These are phyloP conservation scores for Chondrus crispus DNA, from an alignment of 23 red algal species.

Conservation along the genomic window DNA sequence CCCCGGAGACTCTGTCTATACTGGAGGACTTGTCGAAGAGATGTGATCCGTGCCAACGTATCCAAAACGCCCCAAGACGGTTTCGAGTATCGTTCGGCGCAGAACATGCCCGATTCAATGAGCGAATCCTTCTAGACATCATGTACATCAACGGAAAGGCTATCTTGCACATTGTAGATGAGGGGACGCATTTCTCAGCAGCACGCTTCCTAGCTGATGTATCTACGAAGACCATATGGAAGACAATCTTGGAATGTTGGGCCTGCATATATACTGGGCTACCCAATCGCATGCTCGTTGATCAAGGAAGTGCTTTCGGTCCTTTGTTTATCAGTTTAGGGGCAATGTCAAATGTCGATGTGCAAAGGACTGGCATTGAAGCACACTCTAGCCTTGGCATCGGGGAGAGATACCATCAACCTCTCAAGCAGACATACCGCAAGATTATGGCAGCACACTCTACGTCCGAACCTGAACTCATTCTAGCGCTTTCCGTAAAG, in stretches of 20 bases:
- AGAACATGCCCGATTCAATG: not conserved
- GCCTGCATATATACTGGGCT: constrained; percentile 16
- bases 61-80: not conserved
- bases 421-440: not conserved
- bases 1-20: not conserved
- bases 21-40: constrained; percentile 10
- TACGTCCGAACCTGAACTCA: not conserved
- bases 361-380: constrained; percentile 17
- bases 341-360: constrained; percentile 11
- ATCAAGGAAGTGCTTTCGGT: constrained; percentile 37
- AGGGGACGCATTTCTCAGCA: not conserved
- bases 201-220: not conserved
- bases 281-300: constrained; percentile 39
- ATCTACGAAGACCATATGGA: not conserved
- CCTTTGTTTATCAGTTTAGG: not conserved
- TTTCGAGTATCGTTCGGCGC: constrained; percentile 4
- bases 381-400: constrained; percentile 34
- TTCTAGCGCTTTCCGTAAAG: constrained; percentile 25
- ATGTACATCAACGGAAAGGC: not conserved
- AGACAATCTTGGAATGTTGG: constrained; percentile 4
- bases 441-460: constrained; percentile 10
- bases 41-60: constrained; percentile 11
- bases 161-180: not conserved
- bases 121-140: not conserved
- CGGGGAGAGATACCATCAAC: not conserved